Base-by-base conservation (phyloP, 2,329 filamentous ascomycete species). In the Alternaria panax region DNA sequence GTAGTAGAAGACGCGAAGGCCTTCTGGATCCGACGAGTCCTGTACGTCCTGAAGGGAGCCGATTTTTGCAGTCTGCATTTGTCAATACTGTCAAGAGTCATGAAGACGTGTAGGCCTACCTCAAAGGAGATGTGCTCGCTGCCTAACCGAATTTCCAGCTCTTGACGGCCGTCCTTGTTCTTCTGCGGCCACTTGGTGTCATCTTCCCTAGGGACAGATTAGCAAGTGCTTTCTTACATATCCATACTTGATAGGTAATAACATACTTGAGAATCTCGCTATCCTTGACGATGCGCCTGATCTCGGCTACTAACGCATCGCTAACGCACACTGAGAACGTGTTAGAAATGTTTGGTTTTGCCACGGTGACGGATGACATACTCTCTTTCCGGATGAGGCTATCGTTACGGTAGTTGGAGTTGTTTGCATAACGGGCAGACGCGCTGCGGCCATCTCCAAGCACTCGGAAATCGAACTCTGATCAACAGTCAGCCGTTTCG, bases 311-410 rank as follows among this genome's bases (percentile, higher is more conserved):
- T 75, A 98, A 85, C 6, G 93, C 83, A 36, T 92, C 90, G 82
- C 93, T 97, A 64, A 99, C 93, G 74, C 93, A 97, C 95, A 99
- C 94, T 98, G 66, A 54, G 28, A 22, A 2, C 11, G 22, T 14
- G 71, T 63, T 34, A 41, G 28, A 16, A 20, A 9, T 25, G 36
- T 36, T 11, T 38, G 18, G 18, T n/a, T 1, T 12, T n/a, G 9
- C 16, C 34, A 18, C n/a, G n/a, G n/a, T n/a, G 8, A 4, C n/a
- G n/a, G n/a, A 32, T 6, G 34, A 5, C 34, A 7, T 84, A 97
- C 95, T 99, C 84, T 99, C 95, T 93, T 99, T 99, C 67, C 95
- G 91, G 76, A 99, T 99, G 70, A 99, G 83, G 64, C 93, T 97
- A 78, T 99, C 95, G 81, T 99, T 99, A 75, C 95, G 90, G 82